Evolutionary conservation across 768 basidiomycete species (phyloP).

Genomic region (Lactarius hengduanensis): DNA sequence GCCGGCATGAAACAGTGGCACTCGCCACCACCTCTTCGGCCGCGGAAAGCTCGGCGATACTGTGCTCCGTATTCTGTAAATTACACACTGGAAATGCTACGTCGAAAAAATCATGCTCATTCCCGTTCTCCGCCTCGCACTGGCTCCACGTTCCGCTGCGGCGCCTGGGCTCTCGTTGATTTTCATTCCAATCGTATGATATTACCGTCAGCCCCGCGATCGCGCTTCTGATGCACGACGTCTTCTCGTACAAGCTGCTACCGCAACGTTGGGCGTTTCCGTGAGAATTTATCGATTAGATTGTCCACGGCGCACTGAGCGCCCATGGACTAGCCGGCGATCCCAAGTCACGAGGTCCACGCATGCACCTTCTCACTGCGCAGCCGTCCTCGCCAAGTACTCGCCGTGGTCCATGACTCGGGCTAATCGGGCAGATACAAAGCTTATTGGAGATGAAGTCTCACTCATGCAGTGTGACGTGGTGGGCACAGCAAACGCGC

Average conservation of each 20-base stretch:
- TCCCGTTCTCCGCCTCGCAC: background rate
- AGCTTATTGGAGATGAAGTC: conserved; percentile 6
- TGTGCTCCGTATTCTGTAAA: background rate
- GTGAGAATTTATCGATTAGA: conserved; percentile 22
- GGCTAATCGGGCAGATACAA: background rate
- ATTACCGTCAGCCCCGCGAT: conserved; percentile 16
- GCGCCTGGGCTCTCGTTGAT: background rate
- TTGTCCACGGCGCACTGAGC: background rate
- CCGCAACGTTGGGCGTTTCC: conserved; percentile 14
- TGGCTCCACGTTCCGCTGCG: background rate
- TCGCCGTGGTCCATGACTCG: background rate
- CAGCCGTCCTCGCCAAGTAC: background rate
- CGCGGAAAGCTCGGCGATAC: conserved; percentile 14
- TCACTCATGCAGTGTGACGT: conserved; percentile 19
- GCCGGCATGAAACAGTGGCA: conserved; percentile 16
- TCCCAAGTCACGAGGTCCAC: conserved; percentile 16
- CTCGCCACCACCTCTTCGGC: conserved; percentile 5
- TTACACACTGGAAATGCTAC: background rate
- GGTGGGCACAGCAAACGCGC: conserved; percentile 22
- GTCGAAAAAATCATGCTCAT: background rate
- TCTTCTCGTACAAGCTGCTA: conserved; percentile 4
- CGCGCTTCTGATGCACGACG: conserved; percentile 22
- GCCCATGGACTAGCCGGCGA: conserved; percentile 8
- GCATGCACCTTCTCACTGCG: conserved; percentile 10
- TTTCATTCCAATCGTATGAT: conserved; percentile 2